Conservation (phyloP, 1,284 basidiomycete genomes). For the Trichosporon sp. region DNA sequence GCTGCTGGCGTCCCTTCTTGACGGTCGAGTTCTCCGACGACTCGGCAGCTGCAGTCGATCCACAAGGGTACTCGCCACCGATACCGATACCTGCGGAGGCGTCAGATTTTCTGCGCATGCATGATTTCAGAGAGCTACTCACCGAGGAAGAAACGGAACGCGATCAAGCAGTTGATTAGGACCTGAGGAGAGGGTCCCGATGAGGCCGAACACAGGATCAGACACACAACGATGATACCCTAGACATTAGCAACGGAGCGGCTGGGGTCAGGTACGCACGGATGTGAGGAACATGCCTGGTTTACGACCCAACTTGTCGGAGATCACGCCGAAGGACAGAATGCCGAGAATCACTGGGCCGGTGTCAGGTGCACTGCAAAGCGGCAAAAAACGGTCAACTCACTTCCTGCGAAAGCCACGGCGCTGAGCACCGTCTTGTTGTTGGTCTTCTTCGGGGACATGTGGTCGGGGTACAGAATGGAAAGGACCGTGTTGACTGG, state of each 20-base stretch:
- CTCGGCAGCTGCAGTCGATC: conserved; percentile 61
- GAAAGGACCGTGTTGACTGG: conserved; percentile 54
- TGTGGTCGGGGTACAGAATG: conserved; percentile 57
- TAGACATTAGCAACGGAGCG: not conserved
- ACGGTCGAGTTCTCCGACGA: conserved; percentile 72
- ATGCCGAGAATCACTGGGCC: conserved; percentile 3
- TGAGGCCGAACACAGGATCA: conserved; percentile 56
- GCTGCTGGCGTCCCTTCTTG: conserved; percentile 69
- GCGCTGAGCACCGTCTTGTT: conserved; percentile 58
- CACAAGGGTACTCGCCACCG: conserved; percentile 82
- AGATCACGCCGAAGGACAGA: conserved; percentile 56
- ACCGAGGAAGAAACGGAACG: conserved; percentile 77
- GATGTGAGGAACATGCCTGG: conserved; percentile 34
- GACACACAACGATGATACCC: conserved; percentile 15
- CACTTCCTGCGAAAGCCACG: conserved; percentile 68
- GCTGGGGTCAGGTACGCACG: not conserved
- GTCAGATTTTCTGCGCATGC: not conserved
- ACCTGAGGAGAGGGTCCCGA: conserved; percentile 46
- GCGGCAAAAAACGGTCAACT: too few relatives aligned
- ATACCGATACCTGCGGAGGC: conserved; percentile 52
- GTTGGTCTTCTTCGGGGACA: conserved; percentile 50
- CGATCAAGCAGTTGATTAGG: conserved; percentile 68
- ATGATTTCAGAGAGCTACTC: too few relatives aligned
- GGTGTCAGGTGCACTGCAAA: too few relatives aligned
- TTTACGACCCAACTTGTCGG: conserved; percentile 82